Evolutionary conservation across 768 basidiomycete species (phyloP).

Genomic region (Candolleomyces efflorescens): DNA sequence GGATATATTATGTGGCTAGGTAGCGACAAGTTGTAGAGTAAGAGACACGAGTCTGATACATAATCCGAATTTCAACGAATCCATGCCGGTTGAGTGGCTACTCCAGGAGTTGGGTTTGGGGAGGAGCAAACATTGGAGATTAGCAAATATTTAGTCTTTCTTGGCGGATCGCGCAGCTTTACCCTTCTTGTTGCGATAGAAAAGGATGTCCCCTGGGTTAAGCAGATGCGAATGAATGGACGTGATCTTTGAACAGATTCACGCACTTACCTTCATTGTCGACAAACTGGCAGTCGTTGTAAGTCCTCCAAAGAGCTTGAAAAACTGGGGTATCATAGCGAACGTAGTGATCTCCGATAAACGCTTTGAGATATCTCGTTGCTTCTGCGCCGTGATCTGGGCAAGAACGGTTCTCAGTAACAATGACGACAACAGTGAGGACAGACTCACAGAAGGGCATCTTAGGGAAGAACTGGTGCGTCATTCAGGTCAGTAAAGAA

Average conservation of each 20-base stretch:
- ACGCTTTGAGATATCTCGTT: constrained; percentile 42
- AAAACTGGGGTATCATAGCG: constrained; percentile 36
- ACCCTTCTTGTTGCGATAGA: constrained; percentile 43
- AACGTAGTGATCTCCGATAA: constrained; percentile 49
- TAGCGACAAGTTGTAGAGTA: no score
- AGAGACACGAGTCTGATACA: neutral
- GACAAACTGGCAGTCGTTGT: constrained; percentile 55
- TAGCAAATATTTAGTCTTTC: neutral
- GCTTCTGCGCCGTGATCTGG: constrained; percentile 49
- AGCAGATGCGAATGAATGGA: neutral
- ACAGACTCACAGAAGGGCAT: constrained; percentile 51
- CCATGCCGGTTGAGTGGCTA: no score
- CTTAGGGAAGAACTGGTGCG: constrained; percentile 53
- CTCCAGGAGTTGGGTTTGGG: no score
- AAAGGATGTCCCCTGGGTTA: constrained; percentile 34
- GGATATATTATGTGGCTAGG: neutral
- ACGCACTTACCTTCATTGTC: constrained; percentile 43
- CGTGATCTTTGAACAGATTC: neutral
- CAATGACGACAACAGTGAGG: neutral
- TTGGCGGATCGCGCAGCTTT: constrained; percentile 26
- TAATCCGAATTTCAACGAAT: no score
- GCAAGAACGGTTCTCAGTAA: neutral
- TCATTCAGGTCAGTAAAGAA: neutral
- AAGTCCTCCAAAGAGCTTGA: constrained; percentile 49
- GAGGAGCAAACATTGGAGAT: neutral